Percentiles rank a stretch among this genome's conserved stretches.
Conservation (phyloP, 306 rosid genomes). For the Argentina anserina region DNA sequence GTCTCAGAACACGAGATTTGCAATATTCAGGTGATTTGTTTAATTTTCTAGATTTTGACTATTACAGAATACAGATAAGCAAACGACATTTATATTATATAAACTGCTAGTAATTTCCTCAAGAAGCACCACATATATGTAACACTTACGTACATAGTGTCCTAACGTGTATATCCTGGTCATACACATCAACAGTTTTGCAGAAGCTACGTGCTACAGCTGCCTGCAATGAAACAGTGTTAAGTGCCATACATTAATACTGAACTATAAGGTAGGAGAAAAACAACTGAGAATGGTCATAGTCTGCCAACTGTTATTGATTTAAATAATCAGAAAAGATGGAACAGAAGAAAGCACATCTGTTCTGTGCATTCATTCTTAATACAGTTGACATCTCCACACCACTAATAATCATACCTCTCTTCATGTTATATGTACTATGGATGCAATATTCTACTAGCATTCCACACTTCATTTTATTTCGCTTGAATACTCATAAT, state of each 20-base stretch:
- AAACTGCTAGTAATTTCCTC: neutral
- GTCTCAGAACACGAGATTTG: neutral
- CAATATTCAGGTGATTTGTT: constrained; percentile 1
- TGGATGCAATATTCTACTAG: neutral
- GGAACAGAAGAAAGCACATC: neutral
- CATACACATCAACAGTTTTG: constrained; percentile 76
- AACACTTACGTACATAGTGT: constrained; percentile 69
- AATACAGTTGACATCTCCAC: neutral
- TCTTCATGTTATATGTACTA: neutral
- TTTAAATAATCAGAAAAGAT: neutral
- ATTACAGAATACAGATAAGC: neutral
- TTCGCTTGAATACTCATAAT: neutral
- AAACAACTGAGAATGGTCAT: neutral
- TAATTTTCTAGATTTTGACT: neutral
- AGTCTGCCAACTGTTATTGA: neutral
- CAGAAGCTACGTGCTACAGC: constrained; percentile 80
- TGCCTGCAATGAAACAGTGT: constrained; percentile 47
- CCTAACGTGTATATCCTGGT: constrained; percentile 80
- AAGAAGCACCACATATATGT: neutral
- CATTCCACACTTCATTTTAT: neutral
- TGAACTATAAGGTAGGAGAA: constrained; percentile 15
- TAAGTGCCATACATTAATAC: constrained; percentile 19
- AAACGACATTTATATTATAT: neutral
- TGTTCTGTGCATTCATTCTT: neutral
- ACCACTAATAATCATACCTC: neutral